Conservation (phyloP, 1,284 basidiomycete species). For the Cutaneotrichosporon cyanovorans region DNA sequence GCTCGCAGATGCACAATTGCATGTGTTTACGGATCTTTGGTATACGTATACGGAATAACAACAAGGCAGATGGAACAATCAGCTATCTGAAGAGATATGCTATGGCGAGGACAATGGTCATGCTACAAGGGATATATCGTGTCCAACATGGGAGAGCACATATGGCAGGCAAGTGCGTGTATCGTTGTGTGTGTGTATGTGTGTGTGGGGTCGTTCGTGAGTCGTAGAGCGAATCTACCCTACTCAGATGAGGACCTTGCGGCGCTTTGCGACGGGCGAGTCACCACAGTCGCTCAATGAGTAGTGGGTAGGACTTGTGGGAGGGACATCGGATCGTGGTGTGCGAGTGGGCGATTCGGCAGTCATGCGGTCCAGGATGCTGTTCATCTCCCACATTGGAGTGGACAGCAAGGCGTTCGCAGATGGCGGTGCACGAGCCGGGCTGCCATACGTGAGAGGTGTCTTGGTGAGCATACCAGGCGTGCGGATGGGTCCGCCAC, state of each 20-base stretch:
- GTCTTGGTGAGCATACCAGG: conserved; percentile 29
- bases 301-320: conserved; percentile 36
- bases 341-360: conserved; percentile 20
- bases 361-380: conserved; percentile 31
- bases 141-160: too few relatives aligned
- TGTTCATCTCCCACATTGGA: conserved; percentile 39
- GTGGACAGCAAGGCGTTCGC: conserved; percentile 26
- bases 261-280: conserved; percentile 18
- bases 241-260: conserved; percentile 9
- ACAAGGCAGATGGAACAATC: too few relatives aligned
- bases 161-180: not conserved
- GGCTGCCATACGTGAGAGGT: conserved; percentile 25
- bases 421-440: conserved; percentile 21
- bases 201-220: not conserved
- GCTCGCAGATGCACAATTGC: too few relatives aligned
- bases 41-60: too few relatives aligned
- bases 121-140: too few relatives aligned
- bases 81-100: too few relatives aligned
- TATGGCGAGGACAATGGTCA: too few relatives aligned
- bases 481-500: conserved; percentile 20
- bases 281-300: conserved; percentile 16
- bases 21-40: too few relatives aligned
- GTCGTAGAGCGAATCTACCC: too few relatives aligned
- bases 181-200: too few relatives aligned
- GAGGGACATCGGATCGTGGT: conserved; percentile 26